Evolutionary conservation across 768 basidiomycete genomes (phyloP), one percentile per base, ranked within the genome.

Genomic region (Asterophora parasitica): DNA sequence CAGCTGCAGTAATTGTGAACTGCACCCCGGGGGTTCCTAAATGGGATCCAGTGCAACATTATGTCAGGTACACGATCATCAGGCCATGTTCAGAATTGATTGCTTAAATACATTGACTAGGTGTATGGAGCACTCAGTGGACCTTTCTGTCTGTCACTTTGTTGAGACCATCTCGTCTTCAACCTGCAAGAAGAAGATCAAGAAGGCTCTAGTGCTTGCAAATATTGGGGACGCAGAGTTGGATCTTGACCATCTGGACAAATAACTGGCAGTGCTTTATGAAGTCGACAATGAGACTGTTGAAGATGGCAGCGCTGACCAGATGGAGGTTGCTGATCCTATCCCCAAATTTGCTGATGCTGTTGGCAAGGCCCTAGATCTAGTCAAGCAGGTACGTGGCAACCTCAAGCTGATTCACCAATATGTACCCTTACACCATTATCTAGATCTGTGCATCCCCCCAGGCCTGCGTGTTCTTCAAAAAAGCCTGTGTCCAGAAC

Each of bases 171-270:
- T 47, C 2, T 31, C 23, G n/a, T 37, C 46, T 20, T 42, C 41
- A 46, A 2, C n/a, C 42, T 65, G 68, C 74, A 0, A 31, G 38
- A 0, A 77, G 43, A 6, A 68, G 13, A 37, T 37, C 20, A 16
- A 28, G 20, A 37, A 38, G 19, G 36, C 44, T n/a, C n/a, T n/a
- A n/a, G n/a, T n/a, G n/a, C n/a, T n/a, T n/a, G 30, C 15, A 13
- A 38, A 26, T 27, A 13, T 38, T 38, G 20, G 16, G 6, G 13
- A 30, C 30, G 28, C 20, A n/a, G 44, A 36, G 23, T 34, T 30
- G 17, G 38, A 48, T 32, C 17, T 37, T n/a, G 46, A 48, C 38
- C 20, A 31, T 2, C 32, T 33, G 9, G 10, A 33, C 4, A 13
- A 9, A 4, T 4, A 33, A 33, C 32, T 33, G 9, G 32, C 32